Conservation (phyloP, 2,329 filamentous ascomycete genomes). For the Colletotrichum trifolii region DNA sequence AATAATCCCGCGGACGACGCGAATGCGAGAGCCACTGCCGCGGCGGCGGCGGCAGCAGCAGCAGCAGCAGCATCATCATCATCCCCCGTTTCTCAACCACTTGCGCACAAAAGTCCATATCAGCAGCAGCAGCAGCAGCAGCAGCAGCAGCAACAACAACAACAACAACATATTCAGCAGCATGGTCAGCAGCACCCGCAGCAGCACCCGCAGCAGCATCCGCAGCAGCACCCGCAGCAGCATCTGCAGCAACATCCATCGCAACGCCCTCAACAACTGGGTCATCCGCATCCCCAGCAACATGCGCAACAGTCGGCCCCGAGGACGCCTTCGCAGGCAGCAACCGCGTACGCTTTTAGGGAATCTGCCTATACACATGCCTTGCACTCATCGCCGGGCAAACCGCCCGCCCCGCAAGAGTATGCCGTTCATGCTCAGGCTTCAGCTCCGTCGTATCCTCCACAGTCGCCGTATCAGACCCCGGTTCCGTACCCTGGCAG, state of each 20-base stretch:
- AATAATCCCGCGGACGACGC: conserved; percentile 61
- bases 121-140: conserved; percentile 46
- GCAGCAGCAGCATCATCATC: conserved; percentile 16
- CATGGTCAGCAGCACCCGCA: conserved; percentile 43
- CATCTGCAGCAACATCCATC: conserved; percentile 3
- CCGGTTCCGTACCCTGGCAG: conserved; percentile 56
- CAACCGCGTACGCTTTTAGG: conserved; percentile 59
- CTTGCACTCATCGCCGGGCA: conserved; percentile 59
- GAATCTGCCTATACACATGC: conserved; percentile 52
- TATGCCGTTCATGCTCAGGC: conserved; percentile 46
- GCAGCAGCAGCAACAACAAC: conserved; percentile 36
- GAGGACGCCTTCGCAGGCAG: conserved; percentile 49
- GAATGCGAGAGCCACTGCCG: conserved; percentile 49
- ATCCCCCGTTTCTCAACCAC: conserved; percentile 25
- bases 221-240: conserved; percentile 32
- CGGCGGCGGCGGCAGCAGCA: conserved; percentile 36
- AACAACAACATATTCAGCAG: conserved; percentile 25
- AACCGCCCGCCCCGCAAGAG: conserved; percentile 56
- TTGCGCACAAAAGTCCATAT: conserved; percentile 37
- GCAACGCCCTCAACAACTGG: conserved; percentile 9
- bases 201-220: conserved; percentile 43
- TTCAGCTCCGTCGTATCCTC: conserved; percentile 48
- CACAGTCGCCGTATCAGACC: conserved; percentile 52
- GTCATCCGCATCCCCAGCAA: conserved; percentile 37
- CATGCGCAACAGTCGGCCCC: conserved; percentile 38